Evolutionary conservation across 2,329 filamentous ascomycete species (phyloP).

Genomic region (Penicillium thymicola): DNA sequence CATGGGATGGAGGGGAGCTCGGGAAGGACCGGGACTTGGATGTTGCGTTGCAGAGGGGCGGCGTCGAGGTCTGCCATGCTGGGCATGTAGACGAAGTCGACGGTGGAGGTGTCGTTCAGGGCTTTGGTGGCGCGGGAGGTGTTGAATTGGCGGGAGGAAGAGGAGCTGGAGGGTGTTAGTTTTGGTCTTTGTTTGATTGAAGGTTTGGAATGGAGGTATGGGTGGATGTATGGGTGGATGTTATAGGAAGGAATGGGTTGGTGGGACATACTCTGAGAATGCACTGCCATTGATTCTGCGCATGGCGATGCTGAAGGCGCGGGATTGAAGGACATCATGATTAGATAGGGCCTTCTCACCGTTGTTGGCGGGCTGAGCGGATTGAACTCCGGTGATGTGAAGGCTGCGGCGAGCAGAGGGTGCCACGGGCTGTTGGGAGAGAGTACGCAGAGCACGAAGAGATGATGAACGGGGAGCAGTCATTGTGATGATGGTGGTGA

Average conservation of each 20-base stretch:
- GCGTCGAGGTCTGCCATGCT: slow-evolving; percentile 46
- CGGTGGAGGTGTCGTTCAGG: slow-evolving; percentile 57
- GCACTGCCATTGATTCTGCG: slow-evolving; percentile 46
- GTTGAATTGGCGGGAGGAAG: slow-evolving; percentile 57
- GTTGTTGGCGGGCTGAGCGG: slow-evolving; percentile 50
- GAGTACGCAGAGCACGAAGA: slow-evolving; percentile 44
- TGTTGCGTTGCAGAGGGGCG: slow-evolving; percentile 31
- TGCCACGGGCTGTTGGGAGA: slow-evolving; percentile 38
- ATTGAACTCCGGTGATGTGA: slow-evolving; percentile 60
- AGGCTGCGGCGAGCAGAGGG: slow-evolving; percentile 48
- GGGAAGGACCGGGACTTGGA: slow-evolving; percentile 53
- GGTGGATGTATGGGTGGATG: background rate
- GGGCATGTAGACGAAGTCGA: slow-evolving; percentile 63
- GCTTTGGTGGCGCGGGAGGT: slow-evolving; percentile 57
- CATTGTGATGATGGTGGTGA: slow-evolving; percentile 30
- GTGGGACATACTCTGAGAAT: slow-evolving; percentile 36
- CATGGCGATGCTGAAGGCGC: slow-evolving; percentile 55
- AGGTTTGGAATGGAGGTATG: background rate
- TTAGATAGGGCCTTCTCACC: slow-evolving; percentile 53
- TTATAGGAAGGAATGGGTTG: background rate
- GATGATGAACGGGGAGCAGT: slow-evolving; percentile 47
- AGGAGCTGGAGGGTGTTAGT: slow-evolving; percentile 47
- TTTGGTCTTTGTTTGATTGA: background rate
- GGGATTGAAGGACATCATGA: slow-evolving; percentile 52
- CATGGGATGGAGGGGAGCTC: slow-evolving; percentile 35